phyloP scores from a whole-genome alignment of 805 yeast genomes.

The Priceomyces medius region DNA sequence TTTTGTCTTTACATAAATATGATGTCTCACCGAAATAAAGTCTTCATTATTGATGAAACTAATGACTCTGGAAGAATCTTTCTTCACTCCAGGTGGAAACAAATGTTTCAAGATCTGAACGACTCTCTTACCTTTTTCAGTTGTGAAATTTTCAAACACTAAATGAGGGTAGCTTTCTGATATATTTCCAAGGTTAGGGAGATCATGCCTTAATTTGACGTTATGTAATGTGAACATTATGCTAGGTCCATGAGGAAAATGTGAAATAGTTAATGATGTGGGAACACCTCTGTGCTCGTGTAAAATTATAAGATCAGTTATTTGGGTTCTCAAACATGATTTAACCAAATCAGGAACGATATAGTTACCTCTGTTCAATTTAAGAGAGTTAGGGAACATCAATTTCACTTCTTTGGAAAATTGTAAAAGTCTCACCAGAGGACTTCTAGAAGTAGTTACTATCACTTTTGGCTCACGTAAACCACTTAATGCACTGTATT shows the following conservation, averaged over 20 bases:
- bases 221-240: slow-evolving; percentile 92
- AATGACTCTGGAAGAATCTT: slow-evolving; percentile 85
- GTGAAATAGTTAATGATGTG: slow-evolving; percentile 86
- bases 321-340: slow-evolving; percentile 76
- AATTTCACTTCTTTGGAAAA: slow-evolving; percentile 90
- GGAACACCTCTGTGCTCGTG: slow-evolving; percentile 99
- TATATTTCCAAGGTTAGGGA: slow-evolving; percentile 79
- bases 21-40: slow-evolving; percentile 92
- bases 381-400: slow-evolving; percentile 83
- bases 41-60: slow-evolving; percentile 90
- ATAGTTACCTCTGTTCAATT: slow-evolving; percentile 91
- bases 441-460: slow-evolving; percentile 92
- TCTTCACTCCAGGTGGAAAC: slow-evolving; percentile 96
- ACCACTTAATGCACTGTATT: slow-evolving; percentile 84
- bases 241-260: slow-evolving; percentile 98
- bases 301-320: slow-evolving; percentile 79
- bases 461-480: slow-evolving; percentile 85
- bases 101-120: slow-evolving; percentile 78
- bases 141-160: slow-evolving; percentile 84
- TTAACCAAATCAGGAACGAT: slow-evolving; percentile 80
- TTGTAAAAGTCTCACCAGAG: slow-evolving; percentile 79
- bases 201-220: slow-evolving; percentile 91
- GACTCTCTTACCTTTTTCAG: slow-evolving; percentile 79
- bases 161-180: slow-evolving; percentile 93
- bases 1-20: slow-evolving; percentile 84